Conservation (phyloP, 768 basidiomycete species). For the Pleurotus ostreatus region DNA sequence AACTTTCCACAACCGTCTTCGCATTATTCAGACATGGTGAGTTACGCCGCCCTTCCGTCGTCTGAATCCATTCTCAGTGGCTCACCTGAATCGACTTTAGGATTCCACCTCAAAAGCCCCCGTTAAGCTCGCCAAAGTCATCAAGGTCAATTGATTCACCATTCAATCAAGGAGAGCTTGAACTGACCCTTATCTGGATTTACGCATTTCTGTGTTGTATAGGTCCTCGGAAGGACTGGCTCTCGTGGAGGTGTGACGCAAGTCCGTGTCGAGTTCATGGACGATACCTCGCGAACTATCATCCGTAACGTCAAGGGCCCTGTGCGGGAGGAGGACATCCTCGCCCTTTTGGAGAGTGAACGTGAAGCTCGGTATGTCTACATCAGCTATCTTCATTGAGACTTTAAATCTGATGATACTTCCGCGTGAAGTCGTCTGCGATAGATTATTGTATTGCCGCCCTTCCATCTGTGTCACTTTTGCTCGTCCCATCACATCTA, state of each 20-base stretch:
- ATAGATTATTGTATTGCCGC: neutral
- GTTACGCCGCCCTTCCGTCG: neutral
- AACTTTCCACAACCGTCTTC: neutral
- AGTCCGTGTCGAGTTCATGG: slow-evolving; percentile 99
- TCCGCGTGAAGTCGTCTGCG: neutral
- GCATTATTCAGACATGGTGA: slow-evolving; percentile 1
- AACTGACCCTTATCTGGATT: neutral
- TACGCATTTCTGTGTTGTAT: slow-evolving; percentile 11
- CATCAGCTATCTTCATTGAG: neutral
- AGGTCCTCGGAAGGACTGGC: slow-evolving; percentile 98
- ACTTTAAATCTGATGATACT: neutral
- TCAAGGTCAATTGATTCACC: slow-evolving; percentile 62
- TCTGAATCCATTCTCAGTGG: too few species aligned
- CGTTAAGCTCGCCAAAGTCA: slow-evolving; percentile 96
- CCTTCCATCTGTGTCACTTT: neutral
- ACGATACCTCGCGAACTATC: slow-evolving; percentile 91
- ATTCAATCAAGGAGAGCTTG: neutral
- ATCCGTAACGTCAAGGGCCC: slow-evolving; percentile 99
- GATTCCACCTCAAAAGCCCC: slow-evolving; percentile 80
- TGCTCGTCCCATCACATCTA: neutral
- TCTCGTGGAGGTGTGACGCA: slow-evolving; percentile 99
- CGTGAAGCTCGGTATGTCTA: slow-evolving; percentile 95
- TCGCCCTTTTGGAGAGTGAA: slow-evolving; percentile 95
- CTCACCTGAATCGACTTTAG: slow-evolving; percentile 28
- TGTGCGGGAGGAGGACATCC: slow-evolving; percentile 92